Percentiles rank a stretch among this genome's conserved stretches.
phyloP scores from a whole-genome alignment of 2,329 filamentous ascomycete genomes.

The Pseudomassariella vexata region DNA sequence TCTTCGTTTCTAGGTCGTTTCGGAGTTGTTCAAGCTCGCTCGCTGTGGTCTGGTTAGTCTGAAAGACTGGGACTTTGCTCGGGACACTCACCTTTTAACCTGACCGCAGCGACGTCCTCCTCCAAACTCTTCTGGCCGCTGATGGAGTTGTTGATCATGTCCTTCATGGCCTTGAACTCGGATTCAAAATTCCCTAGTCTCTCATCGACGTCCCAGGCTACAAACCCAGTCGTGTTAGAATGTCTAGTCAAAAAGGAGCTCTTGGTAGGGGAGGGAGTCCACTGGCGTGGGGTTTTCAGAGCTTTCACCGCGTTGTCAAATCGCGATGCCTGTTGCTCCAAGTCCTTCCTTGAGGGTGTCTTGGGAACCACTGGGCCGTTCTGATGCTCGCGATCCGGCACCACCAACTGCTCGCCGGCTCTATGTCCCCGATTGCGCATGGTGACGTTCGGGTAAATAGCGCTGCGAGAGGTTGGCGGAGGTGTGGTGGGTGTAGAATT shows the following conservation, averaged over 20 bases:
- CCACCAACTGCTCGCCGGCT: neutral
- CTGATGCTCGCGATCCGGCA: constrained; percentile 2
- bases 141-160: constrained; percentile 64
- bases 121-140: constrained; percentile 65
- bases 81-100: constrained; percentile 59
- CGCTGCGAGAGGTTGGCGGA: constrained; percentile 12
- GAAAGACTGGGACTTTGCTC: neutral
- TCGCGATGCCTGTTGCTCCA: constrained; percentile 22
- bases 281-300: constrained; percentile 28
- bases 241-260: constrained; percentile 60
- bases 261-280: constrained; percentile 39
- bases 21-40: constrained; percentile 43
- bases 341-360: constrained; percentile 25
- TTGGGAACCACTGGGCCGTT: constrained; percentile 21
- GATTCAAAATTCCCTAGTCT: constrained; percentile 72
- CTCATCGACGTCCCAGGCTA: constrained; percentile 76
- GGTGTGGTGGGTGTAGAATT: constrained; percentile 25
- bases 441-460: constrained; percentile 18
- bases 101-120: constrained; percentile 68
- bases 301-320: constrained; percentile 22
- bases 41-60: constrained; percentile 29
- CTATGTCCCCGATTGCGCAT: constrained; percentile 15
- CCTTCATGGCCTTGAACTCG: constrained; percentile 65
- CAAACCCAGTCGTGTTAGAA: constrained; percentile 60
- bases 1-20: constrained; percentile 39